Evolutionary conservation across 169 alveolate species (phyloP), one percentile per base, ranked within the genome.

Genomic region (Eimeria falciformis): DNA sequence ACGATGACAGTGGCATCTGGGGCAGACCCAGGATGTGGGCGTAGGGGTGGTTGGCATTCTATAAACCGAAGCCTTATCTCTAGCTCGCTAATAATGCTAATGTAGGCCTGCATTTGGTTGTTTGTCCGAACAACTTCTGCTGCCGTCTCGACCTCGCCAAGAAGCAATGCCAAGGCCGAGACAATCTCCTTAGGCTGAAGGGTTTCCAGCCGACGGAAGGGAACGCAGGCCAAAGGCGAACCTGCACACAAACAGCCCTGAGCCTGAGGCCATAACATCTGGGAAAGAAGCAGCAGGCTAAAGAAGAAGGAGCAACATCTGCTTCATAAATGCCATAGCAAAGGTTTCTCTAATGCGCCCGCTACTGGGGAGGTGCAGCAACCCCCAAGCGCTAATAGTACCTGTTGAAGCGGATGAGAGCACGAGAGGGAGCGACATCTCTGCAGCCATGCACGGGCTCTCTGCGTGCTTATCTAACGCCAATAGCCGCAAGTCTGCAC

Each of bases 161-260:
- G 29, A 37, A 62, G 37, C 27, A 25, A 18, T 21, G 18, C 75
- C 43, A 69, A n/a, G 7, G 25, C 47, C 33, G 25, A 21, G 18
- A 69, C 21, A 4, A 69, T 47, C 25, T 11, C 29, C 21, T 12
- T 9, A 11, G 17, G 46, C 25, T 9, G 27, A 11, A 69, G n/a
- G 23, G 81, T 69, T 29, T 69, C 81, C 53, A 69, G 29, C 7
- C 81, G 81, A 25, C 25, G 46, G 81, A 69, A 69, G 47, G 81
- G 81, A 9, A 69, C 81, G 29, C 81, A 69, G 18, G 81, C 81
- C 46, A 69, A 25, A 12, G 81, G 33, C 18, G 46, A 12, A 47
- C 81, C 81, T 69, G 81, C 81, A 69, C 25, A 37, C 47, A 53
- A 53, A 37, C 81, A 25, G 27, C 14, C 25, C 21, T 17, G 21